Base-by-base conservation (phyloP, 345 rosid species). In the Eucalyptus erythrocorys region DNA sequence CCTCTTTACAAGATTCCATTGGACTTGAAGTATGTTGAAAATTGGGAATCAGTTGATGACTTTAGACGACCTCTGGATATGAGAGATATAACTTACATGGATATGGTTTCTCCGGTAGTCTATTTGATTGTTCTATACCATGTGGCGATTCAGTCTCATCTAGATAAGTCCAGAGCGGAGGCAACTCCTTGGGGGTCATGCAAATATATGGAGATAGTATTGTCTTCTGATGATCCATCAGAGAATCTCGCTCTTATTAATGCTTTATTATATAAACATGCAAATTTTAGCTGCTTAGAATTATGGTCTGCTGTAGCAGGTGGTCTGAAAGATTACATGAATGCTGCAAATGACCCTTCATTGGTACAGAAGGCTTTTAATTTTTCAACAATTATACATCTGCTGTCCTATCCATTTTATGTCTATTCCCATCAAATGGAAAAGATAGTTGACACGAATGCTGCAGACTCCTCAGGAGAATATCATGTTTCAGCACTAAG, bases 401-500 rank as follows among this genome's bases (percentile, higher is more conserved):
- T 95, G 81, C 90, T 95, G 43, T 81, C 92, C 45, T 94, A 92
- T 64, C 97, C 97, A 82, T 91, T 95, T 89, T 79, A 87, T 85
- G 86, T 88, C 76, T 92, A 87, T 88, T 89, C 91, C 90, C 43
- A 8, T 48, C 76, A 51, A 49, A 86, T 6, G 66, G 57, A 90
- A 49, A 90, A 88, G 81, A 42, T 68, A 48, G 57, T n/a, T 40
- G 51, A 50, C 13, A 57, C 57, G 81, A 49, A 87, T 61, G 84
- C 57, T 49, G 53, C 85, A 85, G 87, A 85, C 50, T 82, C 92
- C 88, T 89, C 43, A 86, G 89, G 89, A 86, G 91, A 89, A 80
- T 87, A 66, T 87, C 66, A 43, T 86, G 86, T 79, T 87, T 88
- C 89, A 53, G 59, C 81, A 47, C 87, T 49, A 86, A 86, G 89